Evolutionary conservation across 2,329 filamentous ascomycete species (phyloP).

Genomic region (Cordyceps cateniannulata): DNA sequence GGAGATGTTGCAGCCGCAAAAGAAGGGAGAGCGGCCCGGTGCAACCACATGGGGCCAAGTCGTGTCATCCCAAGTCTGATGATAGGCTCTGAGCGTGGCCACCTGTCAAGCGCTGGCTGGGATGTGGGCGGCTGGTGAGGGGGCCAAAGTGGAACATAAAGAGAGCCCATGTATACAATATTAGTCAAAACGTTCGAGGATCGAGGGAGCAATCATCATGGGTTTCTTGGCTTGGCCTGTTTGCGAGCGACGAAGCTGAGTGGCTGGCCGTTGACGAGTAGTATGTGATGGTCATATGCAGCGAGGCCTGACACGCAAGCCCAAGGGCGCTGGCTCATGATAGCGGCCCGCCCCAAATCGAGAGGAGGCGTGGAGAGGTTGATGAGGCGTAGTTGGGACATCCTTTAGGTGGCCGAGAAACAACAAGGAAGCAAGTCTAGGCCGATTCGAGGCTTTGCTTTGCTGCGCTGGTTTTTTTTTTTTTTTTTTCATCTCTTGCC

Average conservation of each 20-base stretch:
- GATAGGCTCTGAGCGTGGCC: slow-evolving; percentile 1
- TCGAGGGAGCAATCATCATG: not conserved
- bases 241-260: not conserved
- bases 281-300: not conserved
- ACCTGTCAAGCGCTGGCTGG: not conserved
- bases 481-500: not conserved
- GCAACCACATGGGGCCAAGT: not conserved
- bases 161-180: not conserved
- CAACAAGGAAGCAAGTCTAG: too few species aligned
- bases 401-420: too few species aligned
- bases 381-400: not conserved
- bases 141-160: not conserved
- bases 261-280: not conserved
- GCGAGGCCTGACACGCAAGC: not conserved
- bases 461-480: not conserved
- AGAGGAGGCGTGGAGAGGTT: not conserved
- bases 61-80: slow-evolving; percentile 1
- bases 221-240: not conserved
- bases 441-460: not conserved
- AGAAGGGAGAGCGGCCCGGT: not conserved
- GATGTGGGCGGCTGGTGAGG: not conserved
- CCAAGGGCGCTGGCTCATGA: not conserved
- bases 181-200: not conserved
- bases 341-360: not conserved
- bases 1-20: not conserved